Base-by-base conservation (phyloP, 768 basidiomycete genomes). In the Trametes sanguinea region DNA sequence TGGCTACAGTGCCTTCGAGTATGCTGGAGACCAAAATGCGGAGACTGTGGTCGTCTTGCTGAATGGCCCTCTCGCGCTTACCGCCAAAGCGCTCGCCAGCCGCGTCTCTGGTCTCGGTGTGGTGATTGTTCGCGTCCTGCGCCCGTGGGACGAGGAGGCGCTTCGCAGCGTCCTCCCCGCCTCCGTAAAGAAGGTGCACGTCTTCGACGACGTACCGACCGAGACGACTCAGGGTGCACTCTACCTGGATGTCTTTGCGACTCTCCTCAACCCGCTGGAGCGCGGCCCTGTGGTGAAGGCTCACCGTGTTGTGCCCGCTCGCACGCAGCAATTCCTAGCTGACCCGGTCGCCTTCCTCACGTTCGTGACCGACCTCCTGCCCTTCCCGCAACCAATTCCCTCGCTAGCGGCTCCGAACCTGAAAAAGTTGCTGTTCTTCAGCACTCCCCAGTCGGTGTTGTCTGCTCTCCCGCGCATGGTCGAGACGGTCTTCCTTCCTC, bases 1-100 rank as follows among this genome's bases (percentile, higher is more conserved):
- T 13, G 87, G 89, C n/a, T 89, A 92, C 69, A 76, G 76, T n/a
- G 84, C 81, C 61, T 95, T 95, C 74, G 84, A 89, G 58, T 94
- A 92, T 73, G 73, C 75, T 10, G 94, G 94, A 16, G 85, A 88
- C 71, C 65, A 69, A 42, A 73, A 80, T 17, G 90, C 94, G 0
- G 77, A 77, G 32, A 85, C 84, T 14, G 85, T 88, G 52, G 62
- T 95, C 62, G 85, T 95, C 47, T 65, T 88, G 22, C 77, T 88
- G 61, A 95, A 95, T 67, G 86, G 93, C 0, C 87, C 90, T 2
- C 74, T 92, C 40, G 89, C 92, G n/a, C 76, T 86, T 40, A 76
- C 78, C 37, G 83, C 86, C 22, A 83, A 85, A 65, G 80, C 83
- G 1, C 71, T 86, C 10, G 80, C 81, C 11, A 67, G 71, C 42